Conservation (phyloP, 2,329 filamentous ascomycete species). For the Pseudohalonectria lignicola region DNA sequence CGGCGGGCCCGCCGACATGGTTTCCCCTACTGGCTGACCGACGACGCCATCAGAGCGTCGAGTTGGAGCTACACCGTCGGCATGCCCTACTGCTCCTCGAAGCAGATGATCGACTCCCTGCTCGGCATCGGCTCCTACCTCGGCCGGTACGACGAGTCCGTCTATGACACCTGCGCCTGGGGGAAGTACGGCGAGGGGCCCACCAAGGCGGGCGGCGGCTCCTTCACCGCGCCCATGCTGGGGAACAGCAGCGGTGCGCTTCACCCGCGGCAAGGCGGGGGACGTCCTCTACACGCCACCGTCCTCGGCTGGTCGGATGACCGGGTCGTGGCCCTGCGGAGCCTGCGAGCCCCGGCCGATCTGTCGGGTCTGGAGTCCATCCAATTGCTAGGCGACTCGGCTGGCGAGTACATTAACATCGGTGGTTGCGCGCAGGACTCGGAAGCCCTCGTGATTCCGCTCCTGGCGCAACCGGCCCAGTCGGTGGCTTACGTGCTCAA, state of each 20-base stretch:
- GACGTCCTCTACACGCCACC: background rate
- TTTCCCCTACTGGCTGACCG: slow-evolving; percentile 3
- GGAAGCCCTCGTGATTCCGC: background rate
- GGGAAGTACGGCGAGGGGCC: slow-evolving; percentile 20
- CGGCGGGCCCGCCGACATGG: background rate
- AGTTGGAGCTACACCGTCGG: slow-evolving; percentile 3
- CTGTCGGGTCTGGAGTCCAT: background rate
- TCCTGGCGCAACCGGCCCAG: background rate
- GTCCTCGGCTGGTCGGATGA: slow-evolving; percentile 2
- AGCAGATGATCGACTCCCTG: slow-evolving; percentile 13
- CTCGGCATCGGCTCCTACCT: slow-evolving; percentile 44
- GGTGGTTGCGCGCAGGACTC: background rate
- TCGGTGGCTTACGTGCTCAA: slow-evolving; percentile 1
- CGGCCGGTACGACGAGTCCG: slow-evolving; percentile 36
- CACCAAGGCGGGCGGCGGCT: slow-evolving; percentile 1
- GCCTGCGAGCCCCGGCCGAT: too few relatives aligned
- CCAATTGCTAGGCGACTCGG: background rate
- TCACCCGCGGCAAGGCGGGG: slow-evolving; percentile 26
- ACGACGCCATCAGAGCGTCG: slow-evolving; percentile 1
- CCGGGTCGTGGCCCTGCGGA: background rate
- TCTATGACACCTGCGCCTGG: slow-evolving; percentile 46
- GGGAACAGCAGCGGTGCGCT: slow-evolving; percentile 17
- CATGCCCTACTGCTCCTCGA: slow-evolving; percentile 1
- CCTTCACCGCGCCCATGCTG: slow-evolving; percentile 1
- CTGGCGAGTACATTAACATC: background rate